phyloP scores from a whole-genome alignment of 495 filamentous ascomycete genomes.

The Saxophila tyrrhenica region DNA sequence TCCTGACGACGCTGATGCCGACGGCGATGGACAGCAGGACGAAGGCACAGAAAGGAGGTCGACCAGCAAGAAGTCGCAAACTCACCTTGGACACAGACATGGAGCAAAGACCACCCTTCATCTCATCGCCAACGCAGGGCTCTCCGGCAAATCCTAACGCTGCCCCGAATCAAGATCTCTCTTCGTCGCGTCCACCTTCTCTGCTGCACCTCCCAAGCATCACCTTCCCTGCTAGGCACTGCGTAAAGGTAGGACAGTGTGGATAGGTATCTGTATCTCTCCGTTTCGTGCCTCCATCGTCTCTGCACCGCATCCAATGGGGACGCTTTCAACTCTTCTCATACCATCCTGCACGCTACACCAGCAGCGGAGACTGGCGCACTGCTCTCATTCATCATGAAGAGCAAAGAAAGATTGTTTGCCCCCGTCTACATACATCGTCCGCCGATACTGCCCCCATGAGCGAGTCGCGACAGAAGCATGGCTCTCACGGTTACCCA shows the following conservation, averaged over 20 bases:
- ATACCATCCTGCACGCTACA: neutral
- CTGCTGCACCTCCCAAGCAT: neutral
- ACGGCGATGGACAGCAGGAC: neutral
- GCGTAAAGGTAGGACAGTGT: neutral
- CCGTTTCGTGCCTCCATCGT: neutral
- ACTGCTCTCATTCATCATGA: neutral
- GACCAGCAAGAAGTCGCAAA: too few species aligned
- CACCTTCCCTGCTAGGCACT: neutral
- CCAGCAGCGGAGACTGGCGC: neutral
- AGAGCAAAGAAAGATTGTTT: neutral
- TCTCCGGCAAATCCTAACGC: neutral
- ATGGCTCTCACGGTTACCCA: slow-evolving; percentile 43
- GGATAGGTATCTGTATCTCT: neutral
- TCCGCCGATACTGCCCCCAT: neutral
- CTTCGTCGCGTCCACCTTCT: neutral
- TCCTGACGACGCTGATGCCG: neutral
- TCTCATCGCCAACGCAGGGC: neutral
- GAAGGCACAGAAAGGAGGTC: neutral
- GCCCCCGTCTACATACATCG: neutral
- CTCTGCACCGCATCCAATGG: neutral
- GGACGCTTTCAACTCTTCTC: neutral
- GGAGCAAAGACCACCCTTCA: neutral
- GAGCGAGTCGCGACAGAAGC: neutral
- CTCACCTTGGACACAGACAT: too few species aligned
- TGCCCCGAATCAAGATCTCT: neutral